A percentile compares a stretch with the other conserved stretches of the same genome.
Conservation (phyloP, 305 asterid genomes). For the Andrographis paniculata region DNA sequence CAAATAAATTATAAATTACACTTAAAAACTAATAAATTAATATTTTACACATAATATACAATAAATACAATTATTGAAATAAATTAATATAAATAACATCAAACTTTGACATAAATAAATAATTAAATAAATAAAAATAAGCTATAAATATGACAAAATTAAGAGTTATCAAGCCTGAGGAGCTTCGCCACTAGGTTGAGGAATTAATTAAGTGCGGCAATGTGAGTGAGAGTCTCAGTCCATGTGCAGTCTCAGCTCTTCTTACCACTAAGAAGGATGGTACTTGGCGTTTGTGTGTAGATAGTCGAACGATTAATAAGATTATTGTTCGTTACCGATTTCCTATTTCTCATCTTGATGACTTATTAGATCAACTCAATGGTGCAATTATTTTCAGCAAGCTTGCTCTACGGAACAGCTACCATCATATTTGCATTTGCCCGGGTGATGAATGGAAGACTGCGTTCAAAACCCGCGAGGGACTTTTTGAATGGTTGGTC, state of each 20-base stretch:
- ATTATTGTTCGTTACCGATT: neutral
- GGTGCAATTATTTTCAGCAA: neutral
- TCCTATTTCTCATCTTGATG: neutral
- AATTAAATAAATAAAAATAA: too few relatives aligned
- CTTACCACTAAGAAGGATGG: neutral
- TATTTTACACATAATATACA: too few relatives aligned
- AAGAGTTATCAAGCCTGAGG: too few relatives aligned
- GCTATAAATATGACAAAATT: too few relatives aligned
- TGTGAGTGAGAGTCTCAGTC: neutral
- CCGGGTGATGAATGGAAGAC: constrained; percentile 3
- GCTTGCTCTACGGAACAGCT: neutral
- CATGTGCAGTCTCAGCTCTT: neutral
- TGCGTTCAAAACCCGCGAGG: neutral
- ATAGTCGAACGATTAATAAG: neutral
- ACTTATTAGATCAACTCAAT: neutral
- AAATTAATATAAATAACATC: too few relatives aligned
- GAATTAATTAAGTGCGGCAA: too few relatives aligned
- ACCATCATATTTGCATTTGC: neutral
- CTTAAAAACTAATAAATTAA: too few relatives aligned
- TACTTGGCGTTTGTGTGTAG: neutral
- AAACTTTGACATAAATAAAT: too few relatives aligned
- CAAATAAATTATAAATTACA: too few relatives aligned
- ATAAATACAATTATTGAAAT: too few relatives aligned
- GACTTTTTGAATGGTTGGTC: constrained; percentile 4
- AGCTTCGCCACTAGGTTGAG: too few relatives aligned